A percentile compares a stretch with the other conserved stretches of the same genome.
These are phyloP conservation scores for Scutellaria baicalensis DNA, from an alignment of 257 asterid genomes.

Conservation along the genomic window DNA sequence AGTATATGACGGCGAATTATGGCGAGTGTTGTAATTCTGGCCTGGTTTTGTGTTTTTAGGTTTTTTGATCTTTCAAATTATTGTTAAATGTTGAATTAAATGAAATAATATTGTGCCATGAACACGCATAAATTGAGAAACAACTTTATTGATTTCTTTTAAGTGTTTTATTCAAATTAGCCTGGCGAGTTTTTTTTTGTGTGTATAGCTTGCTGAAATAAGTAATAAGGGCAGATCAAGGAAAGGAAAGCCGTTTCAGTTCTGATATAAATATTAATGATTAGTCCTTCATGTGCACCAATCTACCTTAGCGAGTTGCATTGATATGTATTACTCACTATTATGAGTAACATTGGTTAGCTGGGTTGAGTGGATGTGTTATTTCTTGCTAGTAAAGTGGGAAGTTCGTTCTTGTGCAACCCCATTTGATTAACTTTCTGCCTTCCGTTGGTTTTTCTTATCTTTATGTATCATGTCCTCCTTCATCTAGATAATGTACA, in stretches of 20 bases:
- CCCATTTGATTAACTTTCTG: not conserved
- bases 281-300: not conserved
- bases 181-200: not conserved
- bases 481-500: not conserved
- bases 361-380: not conserved
- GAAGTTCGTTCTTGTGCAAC: not conserved
- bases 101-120: not conserved
- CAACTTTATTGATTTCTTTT: not conserved
- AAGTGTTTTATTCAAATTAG: not conserved
- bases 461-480: not conserved
- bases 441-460: not conserved
- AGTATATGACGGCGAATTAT: slow-evolving; percentile 11
- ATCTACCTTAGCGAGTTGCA: not conserved
- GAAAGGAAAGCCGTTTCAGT: not conserved
- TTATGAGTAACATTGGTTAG: not conserved
- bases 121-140: not conserved
- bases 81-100: not conserved
- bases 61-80: not conserved
- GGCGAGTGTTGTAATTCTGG: not conserved
- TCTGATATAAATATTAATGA: not conserved
- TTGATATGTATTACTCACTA: not conserved
- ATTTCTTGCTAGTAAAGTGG: not conserved
- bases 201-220: not conserved
- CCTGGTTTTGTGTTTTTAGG: not conserved
- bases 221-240: not conserved